Conservation (phyloP, 23 red algal genomes). For the Gracilaria gracilis region DNA sequence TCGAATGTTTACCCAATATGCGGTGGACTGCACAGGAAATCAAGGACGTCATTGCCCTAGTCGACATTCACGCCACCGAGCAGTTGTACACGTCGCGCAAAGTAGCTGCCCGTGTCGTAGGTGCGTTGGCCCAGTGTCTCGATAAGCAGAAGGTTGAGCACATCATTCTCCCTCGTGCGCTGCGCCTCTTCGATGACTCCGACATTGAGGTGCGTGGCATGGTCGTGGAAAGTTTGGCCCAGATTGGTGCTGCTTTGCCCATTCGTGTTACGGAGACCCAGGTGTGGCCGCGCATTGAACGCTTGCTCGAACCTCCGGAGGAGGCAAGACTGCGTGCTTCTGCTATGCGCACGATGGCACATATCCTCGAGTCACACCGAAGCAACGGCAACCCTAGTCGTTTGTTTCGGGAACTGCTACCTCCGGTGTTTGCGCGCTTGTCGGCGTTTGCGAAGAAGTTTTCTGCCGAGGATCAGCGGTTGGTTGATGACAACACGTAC, state of each 20-base stretch:
- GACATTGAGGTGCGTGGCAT: conserved; percentile 83
- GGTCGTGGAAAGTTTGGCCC: conserved; percentile 73
- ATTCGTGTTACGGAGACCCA: conserved; percentile 54
- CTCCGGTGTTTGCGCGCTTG: conserved; percentile 74
- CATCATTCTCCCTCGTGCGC: conserved; percentile 68
- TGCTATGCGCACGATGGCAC: conserved; percentile 81
- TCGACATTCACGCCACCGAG: conserved; percentile 72
- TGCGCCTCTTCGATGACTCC: conserved; percentile 61
- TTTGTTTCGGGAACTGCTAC: conserved; percentile 71
- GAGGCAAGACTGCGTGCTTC: conserved; percentile 71
- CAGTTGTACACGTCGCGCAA: conserved; percentile 68
- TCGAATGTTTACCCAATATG: conserved; percentile 80
- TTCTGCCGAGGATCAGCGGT: conserved; percentile 78
- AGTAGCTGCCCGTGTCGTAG: conserved; percentile 79
- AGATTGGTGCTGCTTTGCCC: conserved; percentile 72
- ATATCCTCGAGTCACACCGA: conserved; percentile 78
- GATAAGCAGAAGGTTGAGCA: conserved; percentile 65
- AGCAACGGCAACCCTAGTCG: conserved; percentile 50
- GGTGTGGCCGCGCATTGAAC: conserved; percentile 69
- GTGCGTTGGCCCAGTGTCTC: conserved; percentile 69
- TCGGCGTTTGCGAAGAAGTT: conserved; percentile 68
- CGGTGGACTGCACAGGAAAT: conserved; percentile 68
- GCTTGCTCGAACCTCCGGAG: conserved; percentile 65
- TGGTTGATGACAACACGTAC: conserved; percentile 88
- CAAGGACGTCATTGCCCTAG: conserved; percentile 59